Base-by-base conservation (phyloP, 2,329 filamentous ascomycete genomes). In the Bipolaris oryzae region DNA sequence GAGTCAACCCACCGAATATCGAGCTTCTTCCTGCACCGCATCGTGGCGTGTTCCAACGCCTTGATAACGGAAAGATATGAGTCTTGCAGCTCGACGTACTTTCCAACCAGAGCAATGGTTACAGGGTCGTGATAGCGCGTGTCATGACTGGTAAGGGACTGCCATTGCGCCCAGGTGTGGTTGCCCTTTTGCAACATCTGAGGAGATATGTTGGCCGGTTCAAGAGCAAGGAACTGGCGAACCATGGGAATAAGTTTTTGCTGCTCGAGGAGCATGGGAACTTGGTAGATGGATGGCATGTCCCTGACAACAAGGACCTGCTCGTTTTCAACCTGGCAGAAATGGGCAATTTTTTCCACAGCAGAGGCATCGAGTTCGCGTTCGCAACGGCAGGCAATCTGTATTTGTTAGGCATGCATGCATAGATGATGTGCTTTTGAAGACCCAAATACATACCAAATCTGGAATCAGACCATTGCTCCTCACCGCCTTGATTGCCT, bases 371-470 rank as follows among this genome's bases (percentile, higher is more conserved):
- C 88, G 6, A 98, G 85, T 11, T 88, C 85, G 50, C 84, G 83
- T 70, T 94, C 89, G 76, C 94, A 98, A 50, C 95, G 91, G 75
- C 95, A 98, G 13, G 94, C 95, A 78, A 98, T 95, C 89, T 91
- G 35, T 44, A 16, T 13, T 11, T 18, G 46, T 58, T 34, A 63
- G 43, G 33, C 15, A 47, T 35, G 7, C 15, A 28, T n/a, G 25
- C 18, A 35, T 10, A 48, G 6, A 10, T 20, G 15, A 18, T 18
- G 10, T 15, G 10, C 15, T n/a, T 41, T 5, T 5, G 20, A 21
- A 21, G 1, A 34, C 41, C 28, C 1, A 39, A 15, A 18, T 15
- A 59, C 61, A 79, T 79, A 89, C 87, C 74, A 95, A 60, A 63
- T 84, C 81, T 20, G 81, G 81, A 46, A 82, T 78, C 56, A 85